Evolutionary conservation across 768 basidiomycete species (phyloP).

Genomic region (Sporobolomyces phaffii): DNA sequence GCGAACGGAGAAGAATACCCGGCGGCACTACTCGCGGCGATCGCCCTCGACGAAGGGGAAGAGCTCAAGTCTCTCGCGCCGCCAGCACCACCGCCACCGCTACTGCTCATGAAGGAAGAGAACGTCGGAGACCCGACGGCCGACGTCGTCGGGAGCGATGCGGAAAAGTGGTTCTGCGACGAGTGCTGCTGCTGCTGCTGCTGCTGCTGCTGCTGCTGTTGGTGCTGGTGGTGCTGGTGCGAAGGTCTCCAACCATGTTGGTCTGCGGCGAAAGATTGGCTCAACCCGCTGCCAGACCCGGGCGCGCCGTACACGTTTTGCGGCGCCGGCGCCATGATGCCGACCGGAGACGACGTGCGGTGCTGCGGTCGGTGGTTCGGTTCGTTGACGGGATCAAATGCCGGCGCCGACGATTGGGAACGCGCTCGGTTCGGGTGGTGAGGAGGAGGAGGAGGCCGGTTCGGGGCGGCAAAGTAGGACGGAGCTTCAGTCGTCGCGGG

Average conservation of each 20-base stretch:
- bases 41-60: background rate
- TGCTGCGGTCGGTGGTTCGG: too few relatives aligned
- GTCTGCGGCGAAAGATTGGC: constrained; percentile 18
- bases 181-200: background rate
- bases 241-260: constrained; percentile 35
- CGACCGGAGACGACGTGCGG: background rate
- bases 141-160: constrained; percentile 30
- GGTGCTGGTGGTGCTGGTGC: too few relatives aligned
- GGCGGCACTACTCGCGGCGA: background rate
- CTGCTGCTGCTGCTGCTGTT: too few relatives aligned
- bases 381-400: constrained; percentile 1
- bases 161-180: constrained; percentile 14
- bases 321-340: background rate
- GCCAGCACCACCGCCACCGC: background rate
- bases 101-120: background rate
- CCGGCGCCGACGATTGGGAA: constrained; percentile 16
- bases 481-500: constrained; percentile 22
- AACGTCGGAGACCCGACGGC: constrained; percentile 27
- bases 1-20: constrained; percentile 25
- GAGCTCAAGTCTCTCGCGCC: background rate
- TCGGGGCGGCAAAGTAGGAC: constrained; percentile 9
- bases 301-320: constrained; percentile 1
- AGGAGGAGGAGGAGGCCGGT: background rate
- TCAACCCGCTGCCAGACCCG: background rate
- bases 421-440: background rate